Percentiles rank a stretch among this genome's conserved stretches.
Evolutionary conservation across 2,329 filamentous ascomycete species (phyloP).

Genomic region (Colletotrichum karsti): DNA sequence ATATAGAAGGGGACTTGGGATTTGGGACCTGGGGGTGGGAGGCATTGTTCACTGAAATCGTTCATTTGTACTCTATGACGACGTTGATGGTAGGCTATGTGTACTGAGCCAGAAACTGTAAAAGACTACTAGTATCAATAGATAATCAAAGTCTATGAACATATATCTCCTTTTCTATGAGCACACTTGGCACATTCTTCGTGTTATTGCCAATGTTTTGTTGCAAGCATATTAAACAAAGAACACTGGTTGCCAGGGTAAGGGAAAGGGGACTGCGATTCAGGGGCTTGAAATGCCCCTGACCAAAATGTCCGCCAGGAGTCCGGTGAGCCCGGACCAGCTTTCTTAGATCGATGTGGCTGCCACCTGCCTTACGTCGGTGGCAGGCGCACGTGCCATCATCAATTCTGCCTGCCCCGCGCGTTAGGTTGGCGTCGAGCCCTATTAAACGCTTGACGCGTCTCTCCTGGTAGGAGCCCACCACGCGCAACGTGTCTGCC

Average conservation of each 20-base stretch:
- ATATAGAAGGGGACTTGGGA: slow-evolving; percentile 20
- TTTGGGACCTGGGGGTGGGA: not conserved
- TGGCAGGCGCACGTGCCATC: slow-evolving; percentile 15
- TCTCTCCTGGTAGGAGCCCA: slow-evolving; percentile 33
- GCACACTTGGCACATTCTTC: not conserved
- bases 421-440: slow-evolving; percentile 41
- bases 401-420: slow-evolving; percentile 20
- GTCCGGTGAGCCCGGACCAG: slow-evolving; percentile 26
- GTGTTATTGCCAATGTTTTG: slow-evolving; percentile 19
- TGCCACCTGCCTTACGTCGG: not conserved
- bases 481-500: slow-evolving; percentile 36
- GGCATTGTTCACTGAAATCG: slow-evolving; percentile 2
- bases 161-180: not conserved
- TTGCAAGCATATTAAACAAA: not conserved
- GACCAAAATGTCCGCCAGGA: not conserved
- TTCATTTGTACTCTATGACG: slow-evolving; percentile 17
- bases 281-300: slow-evolving; percentile 20
- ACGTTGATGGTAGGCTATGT: slow-evolving; percentile 14
- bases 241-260: slow-evolving; percentile 1
- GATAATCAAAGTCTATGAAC: not conserved
- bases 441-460: slow-evolving; percentile 37
- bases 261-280: slow-evolving; percentile 12
- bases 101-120: not conserved
- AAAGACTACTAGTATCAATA: not conserved
- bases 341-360: not conserved